A percentile compares a stretch with the other conserved stretches of the same genome.
These are phyloP conservation scores for Bauhinia variegata DNA, from an alignment of 306 rosid genomes.

Conservation along the genomic window DNA sequence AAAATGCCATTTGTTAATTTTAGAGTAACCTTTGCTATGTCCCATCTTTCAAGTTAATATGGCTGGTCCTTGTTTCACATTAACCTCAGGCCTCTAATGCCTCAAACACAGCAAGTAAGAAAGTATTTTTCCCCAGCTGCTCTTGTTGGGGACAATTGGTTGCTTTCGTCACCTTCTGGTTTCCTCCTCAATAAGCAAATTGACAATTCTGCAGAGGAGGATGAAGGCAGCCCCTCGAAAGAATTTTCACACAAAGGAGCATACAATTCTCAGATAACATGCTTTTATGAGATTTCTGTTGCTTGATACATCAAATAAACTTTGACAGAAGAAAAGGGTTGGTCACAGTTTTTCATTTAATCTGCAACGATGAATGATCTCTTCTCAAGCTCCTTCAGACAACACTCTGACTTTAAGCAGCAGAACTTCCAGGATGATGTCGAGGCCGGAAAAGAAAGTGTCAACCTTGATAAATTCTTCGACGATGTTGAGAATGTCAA, in stretches of 20 bases:
- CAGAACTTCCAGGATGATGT: constrained; percentile 57
- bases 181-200: constrained; percentile 41
- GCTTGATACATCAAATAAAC: constrained; percentile 1
- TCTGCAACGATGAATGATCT: constrained; percentile 75
- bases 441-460: constrained; percentile 68
- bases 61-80: constrained; percentile 50
- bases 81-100: constrained; percentile 45
- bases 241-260: constrained; percentile 7
- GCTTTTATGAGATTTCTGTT: constrained; percentile 23
- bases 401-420: constrained; percentile 62
- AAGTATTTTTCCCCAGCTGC: constrained; percentile 38
- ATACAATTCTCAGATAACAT: neutral
- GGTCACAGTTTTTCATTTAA: constrained; percentile 24
- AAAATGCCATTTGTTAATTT: constrained; percentile 46
- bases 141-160: constrained; percentile 45
- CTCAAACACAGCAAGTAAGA: constrained; percentile 34
- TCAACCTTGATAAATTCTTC: constrained; percentile 81
- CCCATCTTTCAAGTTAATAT: constrained; percentile 38
- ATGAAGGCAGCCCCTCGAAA: constrained; percentile 33
- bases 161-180: constrained; percentile 47
- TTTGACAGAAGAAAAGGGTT: neutral
- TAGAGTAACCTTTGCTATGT: constrained; percentile 36
- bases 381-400: constrained; percentile 75
- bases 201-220: constrained; percentile 36
- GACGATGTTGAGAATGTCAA: constrained; percentile 88